Base-by-base conservation (phyloP, 2,329 filamentous ascomycete genomes). In the Oidium heveae region DNA sequence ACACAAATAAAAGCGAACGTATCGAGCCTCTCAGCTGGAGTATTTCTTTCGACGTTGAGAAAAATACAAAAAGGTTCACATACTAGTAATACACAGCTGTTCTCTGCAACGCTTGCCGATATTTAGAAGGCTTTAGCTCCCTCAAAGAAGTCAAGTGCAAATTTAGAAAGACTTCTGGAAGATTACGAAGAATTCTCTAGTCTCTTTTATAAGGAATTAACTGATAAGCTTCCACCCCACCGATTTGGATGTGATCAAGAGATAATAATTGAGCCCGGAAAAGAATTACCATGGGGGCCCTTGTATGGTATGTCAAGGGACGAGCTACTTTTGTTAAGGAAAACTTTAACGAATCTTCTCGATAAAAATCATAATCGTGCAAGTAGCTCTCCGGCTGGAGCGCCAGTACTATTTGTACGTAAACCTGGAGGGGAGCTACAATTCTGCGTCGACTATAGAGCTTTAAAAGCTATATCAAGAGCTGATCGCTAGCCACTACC, bases 221-320 rank as follows among this genome's bases (percentile, higher is more conserved):
- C 22, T 7, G 34, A 53, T n/a, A 53, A 32, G n/a, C 51, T 53
- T 1, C 37, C 36, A 43, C 18, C 51, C 1, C 36, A 53, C 41
- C 18, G 51, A 28, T 5, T 18, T 15, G 28, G 28, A 8, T 10
- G 24, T 34, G 49, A 52, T 20, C 49, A 52, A 36, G 49, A 52
- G 18, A 52, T 52, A 34, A 52, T 1, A 28, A 20, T 52, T 8
- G 49, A 52, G 15, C 16, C 24, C n/a, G 49, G 18, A 18, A 36
- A 52, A 52, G 33, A 52, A 16, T n/a, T 52, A 13, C 24, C 49
- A n/a, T 52, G 49, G 49, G 49, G 49, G n/a, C 49, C 49, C 12
- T n/a, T 24, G 22, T 24, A 24, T 24, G 22, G 22, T 24, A 24
- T 24, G 22, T 24, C 22, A 24, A 24, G 22, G 18, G 18, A 52